phyloP scores from a whole-genome alignment of 1,284 basidiomycete species.

The Ganoderma resinaceum region DNA sequence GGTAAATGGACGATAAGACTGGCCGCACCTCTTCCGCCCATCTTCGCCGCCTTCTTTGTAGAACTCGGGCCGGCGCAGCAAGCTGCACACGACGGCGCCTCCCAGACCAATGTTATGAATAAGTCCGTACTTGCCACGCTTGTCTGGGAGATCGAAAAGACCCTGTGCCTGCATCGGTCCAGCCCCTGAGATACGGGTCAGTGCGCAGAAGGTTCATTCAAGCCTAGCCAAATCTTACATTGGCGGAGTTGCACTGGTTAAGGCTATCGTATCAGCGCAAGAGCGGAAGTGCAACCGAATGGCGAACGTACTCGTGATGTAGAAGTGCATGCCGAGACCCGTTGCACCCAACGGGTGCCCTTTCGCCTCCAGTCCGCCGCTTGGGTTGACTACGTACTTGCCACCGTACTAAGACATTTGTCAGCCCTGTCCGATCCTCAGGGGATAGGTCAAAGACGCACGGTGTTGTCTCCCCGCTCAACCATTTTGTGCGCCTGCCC shows the following conservation, averaged over 20 bases:
- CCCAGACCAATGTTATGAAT: constrained; percentile 88
- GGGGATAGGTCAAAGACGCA: constrained; percentile 35
- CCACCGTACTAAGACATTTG: constrained; percentile 70
- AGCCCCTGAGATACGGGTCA: constrained; percentile 56
- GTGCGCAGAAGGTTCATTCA: background rate
- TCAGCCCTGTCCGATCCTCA: constrained; percentile 13
- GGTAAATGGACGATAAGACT: background rate
- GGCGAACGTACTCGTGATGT: constrained; percentile 71
- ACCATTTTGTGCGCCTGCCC: constrained; percentile 82
- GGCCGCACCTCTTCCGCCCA: constrained; percentile 68
- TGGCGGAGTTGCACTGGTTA: constrained; percentile 73
- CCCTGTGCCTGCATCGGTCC: constrained; percentile 84
- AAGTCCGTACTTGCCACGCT: constrained; percentile 79
- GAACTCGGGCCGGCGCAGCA: constrained; percentile 79
- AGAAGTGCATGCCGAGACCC: constrained; percentile 89
- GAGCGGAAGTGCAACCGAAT: constrained; percentile 12
- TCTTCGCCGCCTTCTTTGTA: constrained; percentile 67
- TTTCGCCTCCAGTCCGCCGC: constrained; percentile 87
- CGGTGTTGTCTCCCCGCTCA: constrained; percentile 84
- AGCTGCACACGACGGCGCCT: constrained; percentile 78
- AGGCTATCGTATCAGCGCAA: constrained; percentile 10
- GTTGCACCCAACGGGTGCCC: constrained; percentile 88
- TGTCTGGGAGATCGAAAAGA: constrained; percentile 66
- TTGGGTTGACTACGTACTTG: constrained; percentile 89
- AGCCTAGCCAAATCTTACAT: constrained; percentile 49